phyloP scores from a whole-genome alignment of 331 rosid genomes.

The Spiraea crenata region DNA sequence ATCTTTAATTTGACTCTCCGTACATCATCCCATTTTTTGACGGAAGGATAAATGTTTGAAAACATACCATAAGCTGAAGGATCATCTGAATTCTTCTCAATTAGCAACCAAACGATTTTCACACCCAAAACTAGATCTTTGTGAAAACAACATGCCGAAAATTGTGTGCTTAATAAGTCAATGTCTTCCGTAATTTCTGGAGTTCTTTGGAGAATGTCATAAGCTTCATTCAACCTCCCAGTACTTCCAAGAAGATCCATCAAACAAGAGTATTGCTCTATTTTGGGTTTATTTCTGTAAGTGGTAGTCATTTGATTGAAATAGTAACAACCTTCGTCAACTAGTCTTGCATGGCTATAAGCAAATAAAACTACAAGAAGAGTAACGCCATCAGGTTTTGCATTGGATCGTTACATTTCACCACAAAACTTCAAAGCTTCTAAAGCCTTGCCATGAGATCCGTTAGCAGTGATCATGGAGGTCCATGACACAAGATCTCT shows the following conservation, averaged over 20 bases:
- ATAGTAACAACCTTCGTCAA: conserved; percentile 54
- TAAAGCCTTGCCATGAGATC: conserved; percentile 63
- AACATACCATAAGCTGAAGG: conserved; percentile 59
- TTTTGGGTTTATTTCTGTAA: conserved; percentile 51
- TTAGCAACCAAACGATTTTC: conserved; percentile 48
- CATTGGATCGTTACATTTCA: conserved; percentile 51
- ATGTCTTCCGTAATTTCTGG: conserved; percentile 49
- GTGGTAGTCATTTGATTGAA: conserved; percentile 56
- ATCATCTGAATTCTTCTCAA: conserved; percentile 69
- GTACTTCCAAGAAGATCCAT: conserved; percentile 83
- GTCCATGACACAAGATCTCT: conserved; percentile 79
- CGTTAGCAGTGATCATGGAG: conserved; percentile 75
- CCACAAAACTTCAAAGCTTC: conserved; percentile 65
- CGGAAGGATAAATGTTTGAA: conserved; percentile 68
- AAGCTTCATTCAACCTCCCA: conserved; percentile 73
- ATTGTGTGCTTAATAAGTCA: conserved; percentile 61
- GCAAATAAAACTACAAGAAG: conserved; percentile 71
- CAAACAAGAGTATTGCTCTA: conserved; percentile 79
- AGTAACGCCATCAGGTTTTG: conserved; percentile 59
- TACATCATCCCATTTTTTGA: conserved; percentile 62
- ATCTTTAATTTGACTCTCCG: conserved; percentile 60
- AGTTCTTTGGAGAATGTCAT: conserved; percentile 50
- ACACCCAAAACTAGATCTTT: conserved; percentile 53
- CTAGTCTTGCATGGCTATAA: conserved; percentile 74
- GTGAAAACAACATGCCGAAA: conserved; percentile 63